Conservation (phyloP, 768 basidiomycete species). For the Ramaria sp. region DNA sequence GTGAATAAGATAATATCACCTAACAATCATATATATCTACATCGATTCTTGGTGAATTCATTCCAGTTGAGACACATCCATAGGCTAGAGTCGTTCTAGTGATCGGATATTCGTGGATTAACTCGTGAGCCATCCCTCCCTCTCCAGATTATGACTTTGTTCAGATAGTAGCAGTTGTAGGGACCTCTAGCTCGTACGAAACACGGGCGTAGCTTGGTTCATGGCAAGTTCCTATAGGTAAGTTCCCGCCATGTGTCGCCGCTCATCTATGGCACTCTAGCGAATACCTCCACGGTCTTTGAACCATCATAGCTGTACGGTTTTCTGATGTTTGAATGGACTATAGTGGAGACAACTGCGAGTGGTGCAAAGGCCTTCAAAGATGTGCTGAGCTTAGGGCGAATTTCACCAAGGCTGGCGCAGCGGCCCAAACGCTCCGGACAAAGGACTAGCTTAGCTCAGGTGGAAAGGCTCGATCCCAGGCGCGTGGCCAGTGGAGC, state of each 20-base stretch:
- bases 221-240: constrained; percentile 38
- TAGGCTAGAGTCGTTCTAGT: constrained; percentile 34
- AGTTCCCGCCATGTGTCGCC: constrained; percentile 25
- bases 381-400: not conserved
- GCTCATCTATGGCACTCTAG: too few relatives aligned
- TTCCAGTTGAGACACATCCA: not conserved
- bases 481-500: constrained; percentile 40
- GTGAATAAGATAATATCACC: too few relatives aligned
- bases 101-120: constrained; percentile 48
- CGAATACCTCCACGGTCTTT: constrained; percentile 30
- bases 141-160: not conserved
- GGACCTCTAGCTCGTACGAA: constrained; percentile 31
- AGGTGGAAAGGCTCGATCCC: constrained; percentile 38
- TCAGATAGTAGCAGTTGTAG: constrained; percentile 12
- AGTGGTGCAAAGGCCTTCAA: constrained; percentile 13
- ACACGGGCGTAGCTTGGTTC: constrained; percentile 40
- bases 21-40: constrained; percentile 27
- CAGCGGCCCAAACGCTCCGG: constrained; percentile 24
- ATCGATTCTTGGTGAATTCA: constrained; percentile 27
- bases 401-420: constrained; percentile 20
- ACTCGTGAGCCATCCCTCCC: constrained; percentile 15
- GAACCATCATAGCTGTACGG: constrained; percentile 32
- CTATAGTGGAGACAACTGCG: constrained; percentile 15
- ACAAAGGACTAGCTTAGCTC: constrained; percentile 26
- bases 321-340: constrained; percentile 32